Base-by-base conservation (phyloP, 2,329 filamentous ascomycete species). In the Raffaelea albimanens region DNA sequence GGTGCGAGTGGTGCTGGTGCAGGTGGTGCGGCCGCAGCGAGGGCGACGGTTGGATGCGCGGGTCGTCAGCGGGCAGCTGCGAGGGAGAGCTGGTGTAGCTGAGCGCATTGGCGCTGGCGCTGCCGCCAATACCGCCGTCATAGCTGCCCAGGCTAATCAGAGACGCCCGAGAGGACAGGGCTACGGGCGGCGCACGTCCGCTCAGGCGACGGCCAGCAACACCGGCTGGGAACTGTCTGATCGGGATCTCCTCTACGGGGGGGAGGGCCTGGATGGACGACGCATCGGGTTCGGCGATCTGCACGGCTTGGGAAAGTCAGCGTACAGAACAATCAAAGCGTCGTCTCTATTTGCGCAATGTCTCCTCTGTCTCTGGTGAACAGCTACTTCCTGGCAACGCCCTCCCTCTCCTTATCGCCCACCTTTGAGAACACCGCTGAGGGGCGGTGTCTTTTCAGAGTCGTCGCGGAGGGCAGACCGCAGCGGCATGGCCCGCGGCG, bases 241-340 rank as follows among this genome's bases (percentile, higher is more conserved):
- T 19, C 23, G 56, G 56, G 22, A 54, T 52, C 31, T 70, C 68
- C 36, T 71, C 68, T 13, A 58, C 53, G 16, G 59, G 52, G 13
- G 62, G 34, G 21, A 45, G 25, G 48, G 47, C 33, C 33, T 48
- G 33, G 13, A 45, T 19, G 31, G 44, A 45, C 1, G 52, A 42
- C 8, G 50, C 48, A 18, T 67, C 64, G 19, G 75, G 74, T 55
- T 80, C 76, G 42, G 75, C 71, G 50, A 80, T 80, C 57, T 80
- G 75, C 46, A 80, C 77, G 48, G 75, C 76, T 73, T n/a, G n/a
- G 49, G 14, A 33, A 14, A 29, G 34, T 29, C n/a, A 25, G 40
- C 11, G 13, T 7, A 29, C 25, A 29, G 13, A 7, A 29, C 25
- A 29, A 13, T 29, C 25, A 7, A 13, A 13, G 25, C 7, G 25